Base-by-base conservation (phyloP, 257 asterid species). In the Rubia yunnanensis region DNA sequence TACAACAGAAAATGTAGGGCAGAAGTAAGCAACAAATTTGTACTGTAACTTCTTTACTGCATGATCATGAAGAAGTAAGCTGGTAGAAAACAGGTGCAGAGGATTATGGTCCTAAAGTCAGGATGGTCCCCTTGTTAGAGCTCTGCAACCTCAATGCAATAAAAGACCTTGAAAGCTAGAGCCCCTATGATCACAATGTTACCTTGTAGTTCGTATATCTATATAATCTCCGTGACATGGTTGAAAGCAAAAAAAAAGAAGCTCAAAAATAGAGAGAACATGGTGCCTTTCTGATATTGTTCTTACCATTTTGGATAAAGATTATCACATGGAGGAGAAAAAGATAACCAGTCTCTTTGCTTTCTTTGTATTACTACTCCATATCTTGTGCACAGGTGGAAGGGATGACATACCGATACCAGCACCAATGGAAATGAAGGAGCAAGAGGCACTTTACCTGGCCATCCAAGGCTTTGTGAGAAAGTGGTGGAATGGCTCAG, bases 391-490 rank as follows among this genome's bases (percentile, higher is more conserved):
- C 44, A 59, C 10, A 59, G 62, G 32, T 41, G 70, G n/a, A 64
- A 75, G 34, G n/a, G 73, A 57, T 23, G 60, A 41, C 35, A 41
- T 10, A 41, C 20, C 38, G 20, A 34, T 27, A 14, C 13, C 22
- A 31, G 50, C 41, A 0, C 13, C 13, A 58, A 77, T 77, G 78
- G 71, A 60, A 58, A 31, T 61, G 57, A 39, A 53, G 44, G 81
- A 77, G 70, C 68, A 69, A 24, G 75, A 59, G 22, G 68, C 81
- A 8, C 58, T 77, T 58, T 77, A 73, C 27, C 65, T 65, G 18
- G 70, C 76, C 54, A 66, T 73, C 52, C 81, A 77, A 66, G 81
- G 73, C 36, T 77, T 77, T 48, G 76, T 73, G 24, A 78, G 81
- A 17, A 57, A 73, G 52, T 71, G 57, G 26, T 77, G 78, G 81